A percentile compares a stretch with the other conserved stretches of the same genome.
phyloP scores from a whole-genome alignment of 73 alveolate genomes.

The Paramecium biaurelia region DNA sequence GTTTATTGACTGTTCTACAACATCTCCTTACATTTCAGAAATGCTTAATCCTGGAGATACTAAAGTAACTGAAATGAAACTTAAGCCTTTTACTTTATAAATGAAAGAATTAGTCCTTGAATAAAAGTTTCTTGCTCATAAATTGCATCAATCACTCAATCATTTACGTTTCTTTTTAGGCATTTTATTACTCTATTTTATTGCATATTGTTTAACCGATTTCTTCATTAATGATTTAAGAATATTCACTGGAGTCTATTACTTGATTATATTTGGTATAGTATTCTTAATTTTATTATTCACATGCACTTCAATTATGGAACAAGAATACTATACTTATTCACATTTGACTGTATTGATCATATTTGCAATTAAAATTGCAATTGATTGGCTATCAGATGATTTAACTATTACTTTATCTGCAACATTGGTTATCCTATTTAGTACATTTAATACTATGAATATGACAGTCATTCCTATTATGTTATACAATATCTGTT shows the following conservation, averaged over 20 bases:
- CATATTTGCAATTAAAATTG: background rate
- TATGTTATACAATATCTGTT: background rate
- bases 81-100: conserved; percentile 14
- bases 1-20: background rate
- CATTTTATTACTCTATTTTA: background rate
- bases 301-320: background rate
- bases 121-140: conserved; percentile 13
- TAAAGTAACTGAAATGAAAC: conserved; percentile 57
- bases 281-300: background rate
- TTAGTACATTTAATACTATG: conserved; percentile 31
- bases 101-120: conserved; percentile 44
- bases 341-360: background rate
- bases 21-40: conserved; percentile 24
- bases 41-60: conserved; percentile 65
- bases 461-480: conserved; percentile 32
- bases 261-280: background rate
- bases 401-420: background rate
- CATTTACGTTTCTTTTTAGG: background rate
- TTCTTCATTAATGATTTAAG: background rate
- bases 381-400: conserved; percentile 17
- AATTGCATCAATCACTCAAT: background rate
- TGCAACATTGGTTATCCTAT: background rate
- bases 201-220: conserved; percentile 40
- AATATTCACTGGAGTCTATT: conserved; percentile 5
- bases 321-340: background rate